Percentiles rank a stretch among this genome's conserved stretches.
phyloP scores from a whole-genome alignment of 768 basidiomycete species.

The Austroboletus festivus region DNA sequence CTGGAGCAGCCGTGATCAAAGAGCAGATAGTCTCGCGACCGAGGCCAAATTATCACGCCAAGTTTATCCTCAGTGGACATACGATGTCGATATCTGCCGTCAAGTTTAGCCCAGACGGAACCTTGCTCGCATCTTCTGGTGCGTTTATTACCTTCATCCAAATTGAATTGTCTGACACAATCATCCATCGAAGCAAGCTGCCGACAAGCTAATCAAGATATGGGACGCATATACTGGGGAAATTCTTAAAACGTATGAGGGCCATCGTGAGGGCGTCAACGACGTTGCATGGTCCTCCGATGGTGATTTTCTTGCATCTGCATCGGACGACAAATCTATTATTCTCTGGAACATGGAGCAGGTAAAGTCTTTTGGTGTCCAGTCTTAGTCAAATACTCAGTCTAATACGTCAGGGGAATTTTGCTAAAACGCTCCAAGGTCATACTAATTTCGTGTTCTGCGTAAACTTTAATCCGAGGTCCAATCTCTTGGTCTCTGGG shows the following conservation, averaged over 20 bases:
- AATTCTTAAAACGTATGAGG: constrained; percentile 67
- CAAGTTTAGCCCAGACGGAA: constrained; percentile 87
- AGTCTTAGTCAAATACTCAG: constrained; percentile 1
- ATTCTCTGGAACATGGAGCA: constrained; percentile 78
- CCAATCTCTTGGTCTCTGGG: constrained; percentile 89
- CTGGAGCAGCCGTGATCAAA: not conserved
- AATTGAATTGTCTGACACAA: constrained; percentile 16
- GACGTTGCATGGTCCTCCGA: constrained; percentile 89
- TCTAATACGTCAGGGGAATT: constrained; percentile 41
- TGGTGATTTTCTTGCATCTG: constrained; percentile 80
- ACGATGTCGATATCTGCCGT: constrained; percentile 76
- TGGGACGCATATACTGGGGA: constrained; percentile 76
- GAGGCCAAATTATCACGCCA: constrained; percentile 53
- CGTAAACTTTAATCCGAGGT: constrained; percentile 86
- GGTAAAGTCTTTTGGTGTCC: constrained; percentile 35
- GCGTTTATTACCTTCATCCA: constrained; percentile 28
- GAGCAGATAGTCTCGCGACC: constrained; percentile 7
- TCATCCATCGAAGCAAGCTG: constrained; percentile 55
- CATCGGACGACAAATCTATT: constrained; percentile 90
- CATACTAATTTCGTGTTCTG: constrained; percentile 96
- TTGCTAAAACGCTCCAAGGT: constrained; percentile 67
- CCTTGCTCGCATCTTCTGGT: constrained; percentile 82
- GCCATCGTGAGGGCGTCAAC: constrained; percentile 81
- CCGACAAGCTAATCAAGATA: constrained; percentile 79
- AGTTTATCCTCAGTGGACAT: constrained; percentile 77